A percentile compares a stretch with the other conserved stretches of the same genome.
Evolutionary conservation across 768 basidiomycete species (phyloP).

Genomic region (Chalciporus pseudorubinellus): DNA sequence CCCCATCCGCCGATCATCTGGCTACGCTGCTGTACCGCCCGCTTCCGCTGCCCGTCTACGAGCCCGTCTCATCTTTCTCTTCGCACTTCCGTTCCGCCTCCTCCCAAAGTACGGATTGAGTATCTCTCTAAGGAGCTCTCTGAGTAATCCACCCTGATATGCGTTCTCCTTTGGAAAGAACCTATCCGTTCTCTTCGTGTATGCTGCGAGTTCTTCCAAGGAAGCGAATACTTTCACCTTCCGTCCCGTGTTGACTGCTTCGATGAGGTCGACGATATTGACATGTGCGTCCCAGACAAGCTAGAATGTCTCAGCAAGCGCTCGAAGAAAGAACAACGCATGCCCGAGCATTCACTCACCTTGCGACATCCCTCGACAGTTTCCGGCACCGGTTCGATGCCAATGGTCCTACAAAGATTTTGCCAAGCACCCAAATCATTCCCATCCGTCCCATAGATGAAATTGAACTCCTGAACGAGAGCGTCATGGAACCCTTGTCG

Average conservation of each 20-base stretch:
- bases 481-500: conserved; percentile 15
- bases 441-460: conserved; percentile 17
- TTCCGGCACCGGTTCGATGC: conserved; percentile 16
- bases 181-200: conserved; percentile 17
- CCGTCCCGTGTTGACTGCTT: conserved; percentile 8
- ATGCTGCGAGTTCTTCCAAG: conserved; percentile 19
- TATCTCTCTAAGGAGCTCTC: conserved; percentile 27
- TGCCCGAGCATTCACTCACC: conserved; percentile 7
- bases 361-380: conserved; percentile 15
- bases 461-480: conserved; percentile 26
- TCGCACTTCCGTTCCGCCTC: conserved; percentile 20
- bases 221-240: conserved; percentile 21
- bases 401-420: conserved; percentile 17
- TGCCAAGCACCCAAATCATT: conserved; percentile 18
- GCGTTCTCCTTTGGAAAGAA: conserved; percentile 31
- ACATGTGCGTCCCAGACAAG: conserved; percentile 24
- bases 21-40: not conserved
- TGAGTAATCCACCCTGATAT: conserved; percentile 29
- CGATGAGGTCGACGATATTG: conserved; percentile 33
- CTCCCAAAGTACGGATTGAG: conserved; percentile 15
- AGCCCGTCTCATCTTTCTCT: conserved; percentile 14
- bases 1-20: not conserved
- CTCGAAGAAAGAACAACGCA: no score
- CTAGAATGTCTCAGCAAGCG: conserved; percentile 8
- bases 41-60: conserved; percentile 7